These are phyloP conservation scores for Gynochthodes officinalis DNA, from an alignment of 257 asterid species.

Conservation along the genomic window DNA sequence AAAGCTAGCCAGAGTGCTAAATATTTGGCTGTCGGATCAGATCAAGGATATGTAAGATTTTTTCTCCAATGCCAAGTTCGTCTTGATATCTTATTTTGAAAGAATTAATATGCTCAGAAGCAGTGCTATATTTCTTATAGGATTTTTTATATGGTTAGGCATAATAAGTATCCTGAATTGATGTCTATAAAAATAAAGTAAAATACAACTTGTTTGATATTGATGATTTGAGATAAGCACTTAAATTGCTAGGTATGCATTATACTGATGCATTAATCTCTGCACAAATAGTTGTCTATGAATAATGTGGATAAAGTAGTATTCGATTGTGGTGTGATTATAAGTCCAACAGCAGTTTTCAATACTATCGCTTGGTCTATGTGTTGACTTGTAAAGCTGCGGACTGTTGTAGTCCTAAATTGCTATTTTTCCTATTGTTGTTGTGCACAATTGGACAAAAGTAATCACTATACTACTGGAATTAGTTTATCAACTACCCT, in stretches of 20 bases:
- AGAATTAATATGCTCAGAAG: neutral
- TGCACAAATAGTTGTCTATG: no score
- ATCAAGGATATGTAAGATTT: slow-evolving; percentile 83
- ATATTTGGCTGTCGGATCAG: slow-evolving; percentile 81
- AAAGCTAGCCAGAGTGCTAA: slow-evolving; percentile 47
- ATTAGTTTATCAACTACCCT: neutral
- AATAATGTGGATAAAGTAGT: no score
- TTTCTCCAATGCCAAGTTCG: neutral
- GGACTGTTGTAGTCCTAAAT: no score
- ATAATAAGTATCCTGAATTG: neutral
- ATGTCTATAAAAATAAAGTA: neutral
- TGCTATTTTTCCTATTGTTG: no score
- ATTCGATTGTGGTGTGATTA: no score
- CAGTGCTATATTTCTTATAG: neutral
- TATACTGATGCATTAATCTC: no score
- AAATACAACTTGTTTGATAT: neutral
- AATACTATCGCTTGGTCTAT: no score
- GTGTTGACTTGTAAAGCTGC: no score
- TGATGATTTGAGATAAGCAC: neutral
- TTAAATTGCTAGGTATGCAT: no score
- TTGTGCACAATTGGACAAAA: no score
- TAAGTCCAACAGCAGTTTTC: no score
- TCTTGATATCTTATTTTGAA: neutral
- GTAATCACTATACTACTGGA: slow-evolving; percentile 2
- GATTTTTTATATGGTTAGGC: neutral